Percentiles rank a stretch among this genome's conserved stretches.
These are phyloP conservation scores for Microdochium bolleyi DNA, from an alignment of 2,329 filamentous ascomycete genomes.

Conservation along the genomic window DNA sequence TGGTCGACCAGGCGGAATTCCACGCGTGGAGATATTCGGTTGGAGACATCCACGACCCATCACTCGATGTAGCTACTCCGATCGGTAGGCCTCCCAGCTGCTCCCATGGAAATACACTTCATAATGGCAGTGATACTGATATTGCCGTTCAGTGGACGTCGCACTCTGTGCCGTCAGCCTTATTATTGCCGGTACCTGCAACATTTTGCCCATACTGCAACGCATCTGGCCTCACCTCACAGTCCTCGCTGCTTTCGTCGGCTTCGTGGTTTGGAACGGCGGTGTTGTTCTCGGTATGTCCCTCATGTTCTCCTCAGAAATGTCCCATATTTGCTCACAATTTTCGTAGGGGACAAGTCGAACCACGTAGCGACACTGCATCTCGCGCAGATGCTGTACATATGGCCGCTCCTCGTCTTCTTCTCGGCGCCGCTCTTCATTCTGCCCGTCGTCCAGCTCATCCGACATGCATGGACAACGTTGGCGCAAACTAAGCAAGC, in stretches of 20 bases:
- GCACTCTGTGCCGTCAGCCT: constrained; percentile 56
- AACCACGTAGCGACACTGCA: constrained; percentile 90
- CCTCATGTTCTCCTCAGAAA: too few relatives aligned
- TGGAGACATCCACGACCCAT: constrained; percentile 48
- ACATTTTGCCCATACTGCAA: constrained; percentile 34
- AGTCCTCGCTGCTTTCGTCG: constrained; percentile 59
- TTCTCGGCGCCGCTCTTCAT: constrained; percentile 77
- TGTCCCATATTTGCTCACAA: not conserved
- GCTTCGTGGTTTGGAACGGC: constrained; percentile 80
- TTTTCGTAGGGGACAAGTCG: constrained; percentile 70
- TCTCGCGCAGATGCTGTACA: constrained; percentile 86
- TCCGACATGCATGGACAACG: constrained; percentile 8
- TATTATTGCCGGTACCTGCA: constrained; percentile 44
- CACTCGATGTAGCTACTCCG: constrained; percentile 35
- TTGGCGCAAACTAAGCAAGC: not conserved
- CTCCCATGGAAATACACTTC: not conserved
- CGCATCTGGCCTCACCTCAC: constrained; percentile 52
- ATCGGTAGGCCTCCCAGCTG: constrained; percentile 33
- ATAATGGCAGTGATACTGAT: constrained; percentile 7
- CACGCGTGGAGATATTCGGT: constrained; percentile 34
- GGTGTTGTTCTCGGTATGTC: constrained; percentile 79
- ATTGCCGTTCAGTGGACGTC: constrained; percentile 32
- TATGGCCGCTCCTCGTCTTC: constrained; percentile 84
- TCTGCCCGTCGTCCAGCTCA: constrained; percentile 35
- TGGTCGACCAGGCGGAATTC: constrained; percentile 25